Evolutionary conservation across 345 rosid genomes (phyloP), one percentile per base, ranked within the genome.

Genomic region (Linum trigynum): DNA sequence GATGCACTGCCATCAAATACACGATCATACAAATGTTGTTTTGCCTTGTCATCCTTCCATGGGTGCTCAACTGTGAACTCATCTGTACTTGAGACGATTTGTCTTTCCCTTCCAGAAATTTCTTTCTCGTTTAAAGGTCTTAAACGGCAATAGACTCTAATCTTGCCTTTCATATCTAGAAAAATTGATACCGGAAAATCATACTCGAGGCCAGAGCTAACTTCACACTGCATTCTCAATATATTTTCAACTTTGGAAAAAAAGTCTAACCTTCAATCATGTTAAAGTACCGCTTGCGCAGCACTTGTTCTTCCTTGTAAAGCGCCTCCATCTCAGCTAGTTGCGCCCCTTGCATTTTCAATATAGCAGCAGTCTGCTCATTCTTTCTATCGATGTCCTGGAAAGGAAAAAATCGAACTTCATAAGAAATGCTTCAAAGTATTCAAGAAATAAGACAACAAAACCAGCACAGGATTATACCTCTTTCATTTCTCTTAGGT

Each of bases 361-460:
- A 75, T 76, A 94, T 90, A 65, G 92, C 81, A 72, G 99, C 97
- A 71, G 97, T 94, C 81, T 88, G 97, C 74, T 94, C 95, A 71
- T 94, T 94, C 75, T 94, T 94, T 76, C 97, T 77, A 72, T 94
- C 97, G 68, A 88, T 94, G 77, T 94, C 99, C 99, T 92, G 65
- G 57, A 39, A 7, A 9, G 55, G 9, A 17, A 71, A 59, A 37
- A 38, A 35, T 61, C 63, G 48, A 4, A 50, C 60, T 8, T 1
- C 7, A 48, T 41, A 37, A 41, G 39, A 55, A 63, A 57, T 2
- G 50, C 56, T 8, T 1, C 7, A 41, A 66, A 8, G 38, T 63
- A 61, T 41, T 68, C 12, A 55, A 60, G 7, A 56, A 56, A 11
- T n/a, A 56, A 6, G 7, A 36, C 59, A 51, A 12, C 51, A 55